Percentiles rank a stretch among this genome's conserved stretches.
phyloP scores from a whole-genome alignment of 2,329 filamentous ascomycete species.

The Aotearoamyces nothofagi region DNA sequence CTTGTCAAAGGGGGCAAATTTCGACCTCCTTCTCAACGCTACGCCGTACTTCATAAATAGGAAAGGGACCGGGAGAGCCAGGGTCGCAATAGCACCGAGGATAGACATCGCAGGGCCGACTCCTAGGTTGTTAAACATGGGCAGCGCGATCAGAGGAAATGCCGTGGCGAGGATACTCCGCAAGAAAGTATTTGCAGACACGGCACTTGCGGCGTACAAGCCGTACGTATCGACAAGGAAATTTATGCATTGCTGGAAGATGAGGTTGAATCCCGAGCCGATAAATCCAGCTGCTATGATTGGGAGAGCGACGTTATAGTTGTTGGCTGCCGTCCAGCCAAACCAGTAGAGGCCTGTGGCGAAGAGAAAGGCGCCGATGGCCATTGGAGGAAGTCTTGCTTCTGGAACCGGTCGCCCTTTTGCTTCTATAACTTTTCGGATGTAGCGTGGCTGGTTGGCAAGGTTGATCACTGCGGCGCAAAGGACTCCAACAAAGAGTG shows the following conservation, averaged over 20 bases:
- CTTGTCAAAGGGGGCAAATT: conserved; percentile 29
- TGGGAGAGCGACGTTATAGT: conserved; percentile 12
- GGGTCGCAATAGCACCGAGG: conserved; percentile 38
- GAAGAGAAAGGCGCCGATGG: conserved; percentile 19
- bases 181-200: conserved; percentile 28
- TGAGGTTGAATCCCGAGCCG: conserved; percentile 17
- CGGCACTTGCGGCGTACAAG: conserved; percentile 28
- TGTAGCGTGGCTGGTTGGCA: conserved; percentile 15
- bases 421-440: conserved; percentile 12
- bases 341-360: conserved; percentile 17
- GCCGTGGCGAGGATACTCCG: conserved; percentile 29
- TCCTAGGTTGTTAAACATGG: conserved; percentile 48
- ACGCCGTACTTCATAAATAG: conserved; percentile 28
- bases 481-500: conserved; percentile 23
- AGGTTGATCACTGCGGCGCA: conserved; percentile 35
- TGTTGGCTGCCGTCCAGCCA: conserved; percentile 13
- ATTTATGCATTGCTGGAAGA: conserved; percentile 18
- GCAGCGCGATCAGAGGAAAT: conserved; percentile 25
- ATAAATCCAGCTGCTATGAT: conserved; percentile 14
- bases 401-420: conserved; percentile 25
- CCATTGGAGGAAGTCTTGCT: conserved; percentile 33
- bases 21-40: conserved; percentile 25
- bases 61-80: conserved; percentile 41
- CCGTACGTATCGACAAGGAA: conserved; percentile 27
- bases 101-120: conserved; percentile 49